phyloP scores from a whole-genome alignment of 805 yeast genomes.

The Priceomyces carsonii region DNA sequence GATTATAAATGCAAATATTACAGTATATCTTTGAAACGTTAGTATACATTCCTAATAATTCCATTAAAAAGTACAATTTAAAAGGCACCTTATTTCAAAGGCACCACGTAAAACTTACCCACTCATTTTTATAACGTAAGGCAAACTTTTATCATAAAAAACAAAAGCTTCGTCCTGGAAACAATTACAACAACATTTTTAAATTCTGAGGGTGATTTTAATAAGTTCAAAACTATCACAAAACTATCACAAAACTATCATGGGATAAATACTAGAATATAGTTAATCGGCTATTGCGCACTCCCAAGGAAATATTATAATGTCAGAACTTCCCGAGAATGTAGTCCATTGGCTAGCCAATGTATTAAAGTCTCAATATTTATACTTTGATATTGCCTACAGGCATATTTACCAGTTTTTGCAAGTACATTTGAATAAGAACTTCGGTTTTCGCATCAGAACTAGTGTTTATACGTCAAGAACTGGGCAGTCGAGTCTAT shows the following conservation, averaged over 20 bases:
- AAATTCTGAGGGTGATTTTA: too few species aligned
- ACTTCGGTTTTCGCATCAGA: slow-evolving; percentile 56
- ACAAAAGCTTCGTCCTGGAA: too few species aligned
- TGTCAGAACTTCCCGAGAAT: slow-evolving; percentile 28
- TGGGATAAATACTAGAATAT: too few species aligned
- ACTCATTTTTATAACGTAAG: too few species aligned
- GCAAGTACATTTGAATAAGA: slow-evolving; percentile 40
- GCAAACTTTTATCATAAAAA: too few species aligned
- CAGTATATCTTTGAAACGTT: slow-evolving; percentile 58
- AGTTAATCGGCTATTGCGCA: too few species aligned
- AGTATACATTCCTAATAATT: slow-evolving; percentile 8
- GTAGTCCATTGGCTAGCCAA: slow-evolving; percentile 42
- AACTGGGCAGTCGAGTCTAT: slow-evolving; percentile 58
- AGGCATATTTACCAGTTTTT: slow-evolving; percentile 61
- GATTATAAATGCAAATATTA: slow-evolving; percentile 60
- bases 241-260: slow-evolving; percentile 3
- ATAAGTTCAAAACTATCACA: background rate
- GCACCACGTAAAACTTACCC: slow-evolving; percentile 15
- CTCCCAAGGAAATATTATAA: slow-evolving; percentile 8
- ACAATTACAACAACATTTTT: too few species aligned
- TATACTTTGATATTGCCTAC: slow-evolving; percentile 57
- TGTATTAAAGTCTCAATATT: slow-evolving; percentile 53
- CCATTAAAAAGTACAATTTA: background rate
- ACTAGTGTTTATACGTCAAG: slow-evolving; percentile 57
- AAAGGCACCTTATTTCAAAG: slow-evolving; percentile 1